A percentile compares a stretch with the other conserved stretches of the same genome.
These are phyloP conservation scores for Marasmius tenuissimus DNA, from an alignment of 1,284 basidiomycete genomes.

Conservation along the genomic window DNA sequence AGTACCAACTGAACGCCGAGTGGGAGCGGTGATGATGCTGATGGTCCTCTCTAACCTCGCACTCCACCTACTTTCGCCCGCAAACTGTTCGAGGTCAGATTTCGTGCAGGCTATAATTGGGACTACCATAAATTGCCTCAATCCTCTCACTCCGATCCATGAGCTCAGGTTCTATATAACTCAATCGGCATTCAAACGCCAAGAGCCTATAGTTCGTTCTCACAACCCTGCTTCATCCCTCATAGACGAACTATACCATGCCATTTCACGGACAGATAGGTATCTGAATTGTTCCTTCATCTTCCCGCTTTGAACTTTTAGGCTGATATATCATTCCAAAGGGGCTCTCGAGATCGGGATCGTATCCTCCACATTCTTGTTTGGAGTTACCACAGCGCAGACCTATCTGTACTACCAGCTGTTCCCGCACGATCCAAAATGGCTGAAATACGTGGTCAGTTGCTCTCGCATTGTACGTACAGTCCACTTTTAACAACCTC, in stretches of 20 bases:
- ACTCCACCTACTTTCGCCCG: neutral
- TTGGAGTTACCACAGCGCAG: slow-evolving; percentile 3
- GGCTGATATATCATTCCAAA: neutral
- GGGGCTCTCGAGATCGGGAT: slow-evolving; percentile 7
- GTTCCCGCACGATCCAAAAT: too few relatives aligned
- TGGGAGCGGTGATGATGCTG: neutral
- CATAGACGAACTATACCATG: neutral
- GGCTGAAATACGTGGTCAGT: too few relatives aligned
- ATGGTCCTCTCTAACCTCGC: neutral
- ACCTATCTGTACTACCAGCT: neutral
- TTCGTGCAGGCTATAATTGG: neutral
- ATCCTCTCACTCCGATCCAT: neutral
- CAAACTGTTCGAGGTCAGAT: neutral
- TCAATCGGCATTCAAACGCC: neutral
- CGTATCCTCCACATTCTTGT: neutral
- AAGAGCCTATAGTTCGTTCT: neutral
- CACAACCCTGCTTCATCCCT: neutral
- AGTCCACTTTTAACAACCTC: too few relatives aligned
- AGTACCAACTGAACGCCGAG: too few relatives aligned
- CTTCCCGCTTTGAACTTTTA: neutral
- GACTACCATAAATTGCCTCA: neutral
- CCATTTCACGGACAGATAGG: neutral
- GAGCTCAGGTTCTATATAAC: neutral
- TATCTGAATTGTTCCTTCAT: neutral
- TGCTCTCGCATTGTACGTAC: too few relatives aligned